Conservation (phyloP, 2,329 filamentous ascomycete species). For the Aspergillus novoparasiticus region DNA sequence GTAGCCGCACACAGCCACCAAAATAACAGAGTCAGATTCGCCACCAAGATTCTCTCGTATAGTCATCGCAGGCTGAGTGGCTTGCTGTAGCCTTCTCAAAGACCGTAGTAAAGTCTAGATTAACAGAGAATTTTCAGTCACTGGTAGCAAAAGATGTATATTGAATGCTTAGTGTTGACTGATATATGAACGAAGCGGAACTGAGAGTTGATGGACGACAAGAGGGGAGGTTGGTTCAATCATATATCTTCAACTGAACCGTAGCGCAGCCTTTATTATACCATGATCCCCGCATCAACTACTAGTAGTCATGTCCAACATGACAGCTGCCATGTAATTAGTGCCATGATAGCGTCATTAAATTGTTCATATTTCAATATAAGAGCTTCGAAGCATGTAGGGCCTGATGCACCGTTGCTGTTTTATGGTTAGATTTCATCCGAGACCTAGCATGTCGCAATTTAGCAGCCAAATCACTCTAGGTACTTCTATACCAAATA, state of each 20-base stretch:
- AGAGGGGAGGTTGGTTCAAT: neutral
- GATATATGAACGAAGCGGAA: neutral
- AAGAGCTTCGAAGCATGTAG: neutral
- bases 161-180: neutral
- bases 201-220: neutral
- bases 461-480: neutral
- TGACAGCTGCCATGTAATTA: no score
- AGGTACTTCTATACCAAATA: neutral
- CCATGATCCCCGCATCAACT: neutral
- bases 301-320: neutral
- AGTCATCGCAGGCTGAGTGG: constrained; percentile 18
- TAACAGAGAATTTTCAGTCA: constrained; percentile 16
- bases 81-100: constrained; percentile 21
- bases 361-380: neutral
- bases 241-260: neutral
- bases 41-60: constrained; percentile 34
- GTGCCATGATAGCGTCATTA: neutral
- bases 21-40: constrained; percentile 21
- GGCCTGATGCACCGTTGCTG: no score
- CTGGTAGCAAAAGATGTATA: constrained; percentile 8
- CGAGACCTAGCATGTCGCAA: neutral
- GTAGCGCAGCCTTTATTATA: neutral
- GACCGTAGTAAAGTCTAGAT: constrained; percentile 23
- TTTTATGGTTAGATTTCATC: neutral
- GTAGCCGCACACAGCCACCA: constrained; percentile 43